phyloP scores from a whole-genome alignment of 805 yeast species.

The Starmerella asiatica region DNA sequence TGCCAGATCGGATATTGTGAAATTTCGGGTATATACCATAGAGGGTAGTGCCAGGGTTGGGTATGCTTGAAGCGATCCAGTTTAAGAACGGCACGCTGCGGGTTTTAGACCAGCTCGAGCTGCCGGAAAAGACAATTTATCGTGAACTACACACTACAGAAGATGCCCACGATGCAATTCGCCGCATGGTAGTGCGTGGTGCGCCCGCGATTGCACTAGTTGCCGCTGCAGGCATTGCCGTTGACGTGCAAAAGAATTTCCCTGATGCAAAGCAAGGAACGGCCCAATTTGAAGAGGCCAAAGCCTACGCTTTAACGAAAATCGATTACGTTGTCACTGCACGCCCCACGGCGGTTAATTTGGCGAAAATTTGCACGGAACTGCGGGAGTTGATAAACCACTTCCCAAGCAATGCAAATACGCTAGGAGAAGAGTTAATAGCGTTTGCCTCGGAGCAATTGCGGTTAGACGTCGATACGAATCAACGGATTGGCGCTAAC shows the following conservation, averaged over 20 bases:
- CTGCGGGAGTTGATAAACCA: constrained; percentile 20
- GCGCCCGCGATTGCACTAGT: constrained; percentile 98
- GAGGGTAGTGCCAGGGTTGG: too few relatives aligned
- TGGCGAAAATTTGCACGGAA: constrained; percentile 57
- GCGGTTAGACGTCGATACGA: constrained; percentile 67
- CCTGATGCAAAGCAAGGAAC: constrained; percentile 21
- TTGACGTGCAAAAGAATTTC: constrained; percentile 40
- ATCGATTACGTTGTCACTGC: constrained; percentile 59
- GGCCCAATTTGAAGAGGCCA: constrained; percentile 7
- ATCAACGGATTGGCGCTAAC: constrained; percentile 60
- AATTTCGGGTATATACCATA: too few relatives aligned
- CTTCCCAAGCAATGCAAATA: constrained; percentile 26
- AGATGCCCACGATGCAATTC: constrained; percentile 74
- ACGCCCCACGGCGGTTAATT: constrained; percentile 92
- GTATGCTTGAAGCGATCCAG: constrained; percentile 10
- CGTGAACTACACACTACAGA: constrained; percentile 47
- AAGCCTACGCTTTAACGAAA: constrained; percentile 27
- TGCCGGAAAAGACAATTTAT: constrained; percentile 70
- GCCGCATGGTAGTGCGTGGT: constrained; percentile 87
- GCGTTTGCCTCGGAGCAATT: constrained; percentile 38
- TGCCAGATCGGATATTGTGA: too few relatives aligned
- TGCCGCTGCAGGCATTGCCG: constrained; percentile 69
- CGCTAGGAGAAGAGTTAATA: constrained; percentile 23
- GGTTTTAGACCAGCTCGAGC: constrained; percentile 65
- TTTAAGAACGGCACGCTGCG: constrained; percentile 32